Base-by-base conservation (phyloP, 164 flowering plant genomes). In the Platanus orientalis region DNA sequence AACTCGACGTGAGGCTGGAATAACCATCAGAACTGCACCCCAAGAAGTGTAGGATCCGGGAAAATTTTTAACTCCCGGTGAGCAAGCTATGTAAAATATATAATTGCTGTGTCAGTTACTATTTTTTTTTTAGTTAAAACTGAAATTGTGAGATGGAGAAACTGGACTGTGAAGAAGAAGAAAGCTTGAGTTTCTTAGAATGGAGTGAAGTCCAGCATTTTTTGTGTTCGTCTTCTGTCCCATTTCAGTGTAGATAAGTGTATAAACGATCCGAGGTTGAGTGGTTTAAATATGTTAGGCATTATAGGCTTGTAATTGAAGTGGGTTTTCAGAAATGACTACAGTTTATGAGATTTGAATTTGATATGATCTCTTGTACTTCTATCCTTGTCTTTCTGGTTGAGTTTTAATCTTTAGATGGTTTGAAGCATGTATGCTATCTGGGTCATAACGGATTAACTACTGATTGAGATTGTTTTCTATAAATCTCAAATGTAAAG, bases 61-160 rank as follows among this genome's bases (percentile, higher is more conserved):
- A 73, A 68, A 57, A 64, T 70, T 75, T 75, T 63, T 57, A 39
- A 58, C 21, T 0, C 63, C 58, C 44, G 28, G 54, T 62, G 5
- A 2, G 21, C 11, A 14, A 50, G 45, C n/a, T 45, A 16, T 45
- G 49, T 45, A 45, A 13, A 45, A 13, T 45, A 2, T 45, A 4
- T 13, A 14, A 16, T 14, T 7, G 10, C 42, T 7, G 42, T 14
- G 1, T 14, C 7, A 36, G 12, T 7, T 1, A 7, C 42, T 36
- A 36, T 32, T 14, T 36, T n/a, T n/a, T n/a, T n/a, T n/a, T n/a
- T n/a, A n/a, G n/a, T n/a, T n/a, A n/a, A 14, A 36, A 7, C 12
- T 7, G 42, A 10, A 36, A 14, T 14, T 7, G 12, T 3, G 42
- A 36, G 19, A 45, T 16, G n/a, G 6, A 13, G 20, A 17, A 19